These are phyloP conservation scores for Chlorella vulgaris DNA, from an alignment of 139 green algal genomes.

Conservation along the genomic window DNA sequence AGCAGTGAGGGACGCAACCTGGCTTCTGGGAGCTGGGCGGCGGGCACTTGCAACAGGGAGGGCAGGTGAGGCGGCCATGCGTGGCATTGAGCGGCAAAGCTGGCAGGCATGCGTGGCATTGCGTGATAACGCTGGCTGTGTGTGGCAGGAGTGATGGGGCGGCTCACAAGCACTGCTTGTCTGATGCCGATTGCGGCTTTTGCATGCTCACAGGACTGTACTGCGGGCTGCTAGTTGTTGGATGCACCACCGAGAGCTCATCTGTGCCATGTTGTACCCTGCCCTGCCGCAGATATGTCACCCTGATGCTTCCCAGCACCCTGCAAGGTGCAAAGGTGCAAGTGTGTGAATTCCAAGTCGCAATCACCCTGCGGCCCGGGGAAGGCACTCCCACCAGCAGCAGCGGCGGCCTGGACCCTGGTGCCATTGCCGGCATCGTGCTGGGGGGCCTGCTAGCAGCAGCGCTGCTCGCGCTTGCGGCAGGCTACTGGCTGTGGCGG, in stretches of 20 bases:
- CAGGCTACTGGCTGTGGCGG: conserved; percentile 14
- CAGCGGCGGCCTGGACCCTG: conserved; percentile 6
- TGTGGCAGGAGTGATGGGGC: too few species aligned
- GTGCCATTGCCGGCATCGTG: conserved; percentile 17
- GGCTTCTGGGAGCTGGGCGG: not conserved
- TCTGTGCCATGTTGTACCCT: not conserved
- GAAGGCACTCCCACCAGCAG: not conserved
- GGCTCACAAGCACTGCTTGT: too few species aligned
- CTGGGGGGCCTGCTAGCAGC: not conserved
- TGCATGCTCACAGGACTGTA: too few species aligned
- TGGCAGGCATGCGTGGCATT: too few species aligned
- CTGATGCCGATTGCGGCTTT: too few species aligned
- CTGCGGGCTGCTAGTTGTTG: too few species aligned
- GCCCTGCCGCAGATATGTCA: conserved; percentile 13
- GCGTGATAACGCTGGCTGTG: too few species aligned
- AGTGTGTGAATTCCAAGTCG: conserved; percentile 9
- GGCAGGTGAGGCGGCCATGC: not conserved
- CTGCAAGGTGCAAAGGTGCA: not conserved
- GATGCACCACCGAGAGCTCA: too few species aligned
- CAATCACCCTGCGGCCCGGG: not conserved
- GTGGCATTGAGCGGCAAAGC: not conserved
- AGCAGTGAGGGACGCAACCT: not conserved
- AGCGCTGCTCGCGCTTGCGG: not conserved
- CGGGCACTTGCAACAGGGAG: conserved; percentile 13
- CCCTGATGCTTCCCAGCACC: not conserved